Percentiles rank a stretch among this genome's conserved stretches.
These are phyloP conservation scores for Cardiospermum halicacabum DNA, from an alignment of 345 rosid species.

Conservation along the genomic window DNA sequence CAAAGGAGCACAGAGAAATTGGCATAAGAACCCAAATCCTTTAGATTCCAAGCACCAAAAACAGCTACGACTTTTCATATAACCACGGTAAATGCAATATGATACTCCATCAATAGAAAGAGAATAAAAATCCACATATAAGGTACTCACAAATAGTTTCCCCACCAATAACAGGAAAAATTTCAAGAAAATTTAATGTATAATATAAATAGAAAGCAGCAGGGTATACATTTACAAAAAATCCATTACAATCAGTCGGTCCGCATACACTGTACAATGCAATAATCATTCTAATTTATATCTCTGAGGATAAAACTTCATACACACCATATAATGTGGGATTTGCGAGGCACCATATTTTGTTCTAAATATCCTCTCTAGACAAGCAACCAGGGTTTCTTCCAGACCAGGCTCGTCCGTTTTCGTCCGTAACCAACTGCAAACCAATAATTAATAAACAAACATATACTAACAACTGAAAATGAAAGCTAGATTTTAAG, in stretches of 20 bases:
- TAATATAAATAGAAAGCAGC: neutral
- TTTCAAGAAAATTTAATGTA: neutral
- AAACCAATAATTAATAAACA: constrained; percentile 8
- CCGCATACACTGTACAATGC: no score
- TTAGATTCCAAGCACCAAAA: neutral
- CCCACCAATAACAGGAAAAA: neutral
- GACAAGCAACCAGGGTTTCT: constrained; percentile 48
- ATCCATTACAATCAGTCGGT: no score
- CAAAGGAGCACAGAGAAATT: neutral
- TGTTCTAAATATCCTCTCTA: constrained; percentile 66
- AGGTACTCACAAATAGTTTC: neutral
- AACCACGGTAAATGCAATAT: neutral
- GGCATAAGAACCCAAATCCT: neutral
- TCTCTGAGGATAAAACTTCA: neutral
- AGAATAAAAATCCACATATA: neutral
- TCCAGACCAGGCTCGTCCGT: constrained; percentile 55
- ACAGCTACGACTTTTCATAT: neutral
- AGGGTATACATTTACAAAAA: neutral
- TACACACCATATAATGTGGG: constrained; percentile 66
- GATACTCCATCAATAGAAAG: neutral
- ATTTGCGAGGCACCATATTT: constrained; percentile 74
- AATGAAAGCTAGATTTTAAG: no score
- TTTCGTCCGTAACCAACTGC: constrained; percentile 65
- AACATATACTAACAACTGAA: neutral
- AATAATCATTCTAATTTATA: no score